Evolutionary conservation across 2,329 filamentous ascomycete species (phyloP).

Genomic region (Bipolaris cookei): DNA sequence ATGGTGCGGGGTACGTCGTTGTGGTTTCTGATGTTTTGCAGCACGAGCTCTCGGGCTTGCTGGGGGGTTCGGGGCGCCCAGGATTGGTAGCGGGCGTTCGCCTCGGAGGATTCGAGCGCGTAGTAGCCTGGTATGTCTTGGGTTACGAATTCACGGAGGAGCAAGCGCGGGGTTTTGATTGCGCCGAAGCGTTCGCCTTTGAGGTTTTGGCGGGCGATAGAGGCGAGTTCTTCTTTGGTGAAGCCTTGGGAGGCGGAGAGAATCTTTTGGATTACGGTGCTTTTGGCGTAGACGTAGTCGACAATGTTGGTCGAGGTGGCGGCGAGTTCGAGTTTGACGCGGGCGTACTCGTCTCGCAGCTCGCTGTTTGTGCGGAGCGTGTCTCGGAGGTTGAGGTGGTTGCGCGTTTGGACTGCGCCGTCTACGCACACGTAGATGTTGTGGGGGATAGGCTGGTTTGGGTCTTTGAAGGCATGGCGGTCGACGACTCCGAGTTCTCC

Average conservation of each 20-base stretch:
- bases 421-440: slow-evolving; percentile 51
- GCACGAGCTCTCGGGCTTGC: slow-evolving; percentile 29
- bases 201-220: slow-evolving; percentile 25
- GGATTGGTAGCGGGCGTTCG: slow-evolving; percentile 39
- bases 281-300: slow-evolving; percentile 33
- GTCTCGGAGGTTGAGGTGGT: slow-evolving; percentile 49
- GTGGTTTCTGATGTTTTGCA: slow-evolving; percentile 26
- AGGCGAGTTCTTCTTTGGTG: slow-evolving; percentile 27
- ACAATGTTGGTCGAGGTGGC: slow-evolving; percentile 25
- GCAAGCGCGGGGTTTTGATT: slow-evolving; percentile 31
- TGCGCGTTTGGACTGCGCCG: slow-evolving; percentile 42
- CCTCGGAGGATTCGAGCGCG: slow-evolving; percentile 31
- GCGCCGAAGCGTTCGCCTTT: slow-evolving; percentile 24
- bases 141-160: slow-evolving; percentile 37
- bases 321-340: slow-evolving; percentile 31
- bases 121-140: slow-evolving; percentile 31
- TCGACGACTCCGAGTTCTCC: slow-evolving; percentile 48
- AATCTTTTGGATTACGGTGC: slow-evolving; percentile 29
- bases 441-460: slow-evolving; percentile 31
- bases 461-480: slow-evolving; percentile 45
- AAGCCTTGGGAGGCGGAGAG: slow-evolving; percentile 21
- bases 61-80: slow-evolving; percentile 32
- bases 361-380: slow-evolving; percentile 38
- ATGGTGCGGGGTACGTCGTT: slow-evolving; percentile 21
- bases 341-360: slow-evolving; percentile 42